Conservation (phyloP, 495 filamentous ascomycete genomes). For the Neurospora africana region DNA sequence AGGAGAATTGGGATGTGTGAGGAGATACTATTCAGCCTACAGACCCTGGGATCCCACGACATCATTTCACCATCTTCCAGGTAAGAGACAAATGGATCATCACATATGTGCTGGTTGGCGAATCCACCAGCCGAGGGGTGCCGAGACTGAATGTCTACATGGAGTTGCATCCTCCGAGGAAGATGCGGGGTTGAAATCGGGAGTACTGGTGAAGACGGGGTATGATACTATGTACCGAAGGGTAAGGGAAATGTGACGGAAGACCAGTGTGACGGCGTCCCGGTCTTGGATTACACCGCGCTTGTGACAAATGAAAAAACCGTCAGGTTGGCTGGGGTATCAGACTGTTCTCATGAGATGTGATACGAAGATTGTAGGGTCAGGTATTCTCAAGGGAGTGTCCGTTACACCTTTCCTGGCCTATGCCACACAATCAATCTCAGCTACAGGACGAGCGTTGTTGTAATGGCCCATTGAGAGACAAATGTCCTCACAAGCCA, state of each 20-base stretch:
- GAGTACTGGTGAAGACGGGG: neutral
- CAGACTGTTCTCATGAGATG: neutral
- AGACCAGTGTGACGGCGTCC: neutral
- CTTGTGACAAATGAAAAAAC: neutral
- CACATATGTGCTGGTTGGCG: neutral
- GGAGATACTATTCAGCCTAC: neutral
- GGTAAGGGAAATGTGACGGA: neutral
- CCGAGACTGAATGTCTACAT: constrained; percentile 15
- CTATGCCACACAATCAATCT: neutral
- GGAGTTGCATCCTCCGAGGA: constrained; percentile 18
- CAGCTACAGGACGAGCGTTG: neutral
- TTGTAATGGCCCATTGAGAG: neutral
- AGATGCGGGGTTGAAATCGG: constrained; percentile 10
- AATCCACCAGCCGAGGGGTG: neutral
- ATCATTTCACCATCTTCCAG: neutral
- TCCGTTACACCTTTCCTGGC: neutral
- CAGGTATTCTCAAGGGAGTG: neutral
- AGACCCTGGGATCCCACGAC: neutral
- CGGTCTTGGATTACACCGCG: neutral
- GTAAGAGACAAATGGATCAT: neutral
- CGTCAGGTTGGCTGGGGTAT: neutral
- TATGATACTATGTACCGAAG: neutral
- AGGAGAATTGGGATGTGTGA: neutral
- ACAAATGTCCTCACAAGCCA: neutral
- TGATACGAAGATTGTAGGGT: neutral